Conservation (phyloP, 345 rosid genomes). For the Sisymbrium altissimum region DNA sequence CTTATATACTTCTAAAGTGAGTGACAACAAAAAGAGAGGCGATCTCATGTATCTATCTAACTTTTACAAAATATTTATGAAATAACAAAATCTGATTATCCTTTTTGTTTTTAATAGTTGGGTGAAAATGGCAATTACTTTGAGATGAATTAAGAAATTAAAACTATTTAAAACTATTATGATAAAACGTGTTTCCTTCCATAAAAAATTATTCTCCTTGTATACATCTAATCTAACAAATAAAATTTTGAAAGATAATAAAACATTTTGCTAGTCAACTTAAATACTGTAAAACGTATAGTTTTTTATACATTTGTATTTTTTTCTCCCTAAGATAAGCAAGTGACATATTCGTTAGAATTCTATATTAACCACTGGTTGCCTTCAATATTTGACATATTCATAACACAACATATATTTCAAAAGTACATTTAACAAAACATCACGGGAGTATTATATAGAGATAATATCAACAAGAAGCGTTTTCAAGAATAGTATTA, state of each 20-base stretch:
- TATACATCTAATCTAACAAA: not conserved
- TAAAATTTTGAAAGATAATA: not conserved
- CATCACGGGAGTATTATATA: no score
- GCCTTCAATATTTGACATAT: not conserved
- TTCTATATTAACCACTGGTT: not conserved
- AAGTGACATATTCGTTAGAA: not conserved
- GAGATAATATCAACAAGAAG: no score
- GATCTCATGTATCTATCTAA: conserved; percentile 2
- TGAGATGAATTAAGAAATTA: not conserved
- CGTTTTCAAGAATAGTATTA: no score
- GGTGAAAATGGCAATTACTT: no score
- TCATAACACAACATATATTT: not conserved
- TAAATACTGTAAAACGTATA: not conserved
- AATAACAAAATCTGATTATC: not conserved
- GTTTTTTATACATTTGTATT: not conserved
- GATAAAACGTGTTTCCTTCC: not conserved
- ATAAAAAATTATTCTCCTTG: no score
- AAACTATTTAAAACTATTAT: not conserved
- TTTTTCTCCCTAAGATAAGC: not conserved
- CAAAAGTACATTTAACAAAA: not conserved
- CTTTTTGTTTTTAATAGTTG: not conserved
- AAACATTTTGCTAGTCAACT: not conserved
- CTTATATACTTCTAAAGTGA: conserved; percentile 22
- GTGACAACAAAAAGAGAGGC: conserved; percentile 14
- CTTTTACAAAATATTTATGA: not conserved